Evolutionary conservation across 2,329 filamentous ascomycete genomes (phyloP), one percentile per base, ranked within the genome.

Genomic region (Curvularia sp.): DNA sequence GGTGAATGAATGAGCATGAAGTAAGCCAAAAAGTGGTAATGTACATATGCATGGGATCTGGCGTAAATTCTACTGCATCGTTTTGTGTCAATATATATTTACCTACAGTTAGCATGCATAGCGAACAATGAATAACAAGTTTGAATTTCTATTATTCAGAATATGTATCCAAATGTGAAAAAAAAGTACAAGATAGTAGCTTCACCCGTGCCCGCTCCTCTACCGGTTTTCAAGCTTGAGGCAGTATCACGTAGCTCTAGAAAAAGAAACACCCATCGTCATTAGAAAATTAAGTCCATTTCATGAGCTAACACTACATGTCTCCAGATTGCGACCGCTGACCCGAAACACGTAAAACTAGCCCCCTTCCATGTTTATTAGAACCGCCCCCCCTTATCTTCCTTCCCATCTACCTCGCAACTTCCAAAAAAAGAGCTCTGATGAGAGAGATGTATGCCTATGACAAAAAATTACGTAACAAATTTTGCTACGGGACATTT

Each of bases 251-350:
- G 26, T 28, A 28, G 8, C 26, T 8, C 2, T 5, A 28, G 6
- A 28, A 28, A 28, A 4, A 6, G 0, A 28, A 28, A 28, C 26
- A 24, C 26, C 26, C 33, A 35, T 4, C 12, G 13, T 15, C 33
- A 73, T 71, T 73, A 70, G 57, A 62, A 65, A 63, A 73, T 72
- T 73, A 72, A 65, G 63, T 71, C 67, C 62, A 58, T 61, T 43
- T 60, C 55, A 53, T 55, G 43, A 49, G 55, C 28, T 22, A 49
- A 46, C 46, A 38, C 42, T 39, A 43, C 24, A 58, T 31, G 38
- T 47, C 46, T 46, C 48, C 46, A 26, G 35, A 58, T 28, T 43
- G 48, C 55, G 50, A 62, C 26, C 50, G 20, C 30, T 13, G 26
- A 43, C 5, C 41, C 8, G 52, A 33, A 20, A 42, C 52, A 57